These are phyloP conservation scores for Aspergillus bertholletiae DNA, from an alignment of 495 filamentous ascomycete genomes.

Conservation along the genomic window DNA sequence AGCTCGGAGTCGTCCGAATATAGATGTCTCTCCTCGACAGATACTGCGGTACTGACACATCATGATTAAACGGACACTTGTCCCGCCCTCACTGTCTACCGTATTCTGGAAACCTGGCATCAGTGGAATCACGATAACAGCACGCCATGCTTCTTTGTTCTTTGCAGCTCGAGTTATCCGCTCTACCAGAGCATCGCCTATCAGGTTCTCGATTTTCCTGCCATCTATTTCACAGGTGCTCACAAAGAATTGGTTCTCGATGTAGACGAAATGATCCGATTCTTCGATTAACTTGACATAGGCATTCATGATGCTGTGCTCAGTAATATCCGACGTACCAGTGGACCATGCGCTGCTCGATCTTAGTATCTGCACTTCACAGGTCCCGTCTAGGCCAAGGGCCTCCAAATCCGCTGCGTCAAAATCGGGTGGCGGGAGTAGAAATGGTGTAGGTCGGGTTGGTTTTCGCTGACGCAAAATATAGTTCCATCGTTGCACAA, in stretches of 20 bases:
- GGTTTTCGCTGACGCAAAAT: slow-evolving; percentile 91
- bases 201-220: slow-evolving; percentile 83
- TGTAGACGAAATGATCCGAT: slow-evolving; percentile 97
- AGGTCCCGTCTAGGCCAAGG: slow-evolving; percentile 85
- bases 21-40: slow-evolving; percentile 86
- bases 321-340: slow-evolving; percentile 74
- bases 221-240: slow-evolving; percentile 86
- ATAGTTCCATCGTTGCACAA: slow-evolving; percentile 99
- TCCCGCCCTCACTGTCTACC: slow-evolving; percentile 89
- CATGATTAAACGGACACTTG: slow-evolving; percentile 92
- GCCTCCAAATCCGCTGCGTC: slow-evolving; percentile 79
- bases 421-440: slow-evolving; percentile 91
- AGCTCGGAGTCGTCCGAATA: slow-evolving; percentile 80
- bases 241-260: slow-evolving; percentile 99
- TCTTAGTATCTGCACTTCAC: slow-evolving; percentile 92
- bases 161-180: slow-evolving; percentile 80
- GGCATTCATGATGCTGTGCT: slow-evolving; percentile 93
- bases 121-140: slow-evolving; percentile 89
- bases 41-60: slow-evolving; percentile 98
- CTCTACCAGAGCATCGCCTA: slow-evolving; percentile 93
- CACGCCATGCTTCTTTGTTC: slow-evolving; percentile 87
- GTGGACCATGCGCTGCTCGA: slow-evolving; percentile 90
- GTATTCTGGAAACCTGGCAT: slow-evolving; percentile 99
- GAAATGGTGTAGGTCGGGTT: slow-evolving; percentile 86
- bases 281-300: slow-evolving; percentile 93